Conservation (phyloP, 495 filamentous ascomycete species). For the Haplographium delicatum region DNA sequence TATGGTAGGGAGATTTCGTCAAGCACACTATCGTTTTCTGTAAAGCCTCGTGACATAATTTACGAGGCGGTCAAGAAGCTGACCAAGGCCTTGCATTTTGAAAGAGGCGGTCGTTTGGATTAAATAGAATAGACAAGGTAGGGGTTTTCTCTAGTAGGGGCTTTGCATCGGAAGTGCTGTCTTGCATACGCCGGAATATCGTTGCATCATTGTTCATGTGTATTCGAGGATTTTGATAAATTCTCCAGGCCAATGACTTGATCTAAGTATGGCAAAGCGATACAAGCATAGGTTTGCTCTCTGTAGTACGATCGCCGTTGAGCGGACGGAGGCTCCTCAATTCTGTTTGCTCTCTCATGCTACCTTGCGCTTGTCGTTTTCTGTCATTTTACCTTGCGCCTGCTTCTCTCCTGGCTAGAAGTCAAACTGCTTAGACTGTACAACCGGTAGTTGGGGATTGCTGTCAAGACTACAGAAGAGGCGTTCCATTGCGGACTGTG, state of each 20-base stretch:
- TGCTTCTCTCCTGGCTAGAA: conserved; percentile 7
- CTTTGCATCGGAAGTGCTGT: conserved; percentile 11
- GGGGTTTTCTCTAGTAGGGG: not conserved
- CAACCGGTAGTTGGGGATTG: conserved; percentile 11
- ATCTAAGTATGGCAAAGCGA: not conserved
- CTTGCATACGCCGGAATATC: conserved; percentile 13
- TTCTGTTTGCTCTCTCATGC: conserved; percentile 21
- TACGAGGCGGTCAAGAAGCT: conserved; percentile 3
- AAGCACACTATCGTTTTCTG: conserved; percentile 2
- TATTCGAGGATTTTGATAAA: not conserved
- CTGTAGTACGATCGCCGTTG: conserved; percentile 17
- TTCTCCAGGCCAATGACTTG: too few relatives aligned
- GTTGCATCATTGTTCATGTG: conserved; percentile 1
- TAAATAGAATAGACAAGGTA: conserved; percentile 6
- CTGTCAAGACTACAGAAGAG: conserved; percentile 15
- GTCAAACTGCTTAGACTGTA: conserved; percentile 11
- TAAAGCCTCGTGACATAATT: conserved; percentile 8
- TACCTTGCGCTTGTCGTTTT: conserved; percentile 12
- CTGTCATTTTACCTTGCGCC: conserved; percentile 16
- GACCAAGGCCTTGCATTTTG: not conserved
- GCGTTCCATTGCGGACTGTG: conserved; percentile 2
- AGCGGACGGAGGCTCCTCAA: not conserved
- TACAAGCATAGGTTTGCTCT: conserved; percentile 18
- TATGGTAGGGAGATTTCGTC: not conserved
- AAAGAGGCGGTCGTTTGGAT: conserved; percentile 12